Evolutionary conservation across 2,329 filamentous ascomycete species (phyloP), one percentile per base, ranked within the genome.

Genomic region (Alternaria dauci): DNA sequence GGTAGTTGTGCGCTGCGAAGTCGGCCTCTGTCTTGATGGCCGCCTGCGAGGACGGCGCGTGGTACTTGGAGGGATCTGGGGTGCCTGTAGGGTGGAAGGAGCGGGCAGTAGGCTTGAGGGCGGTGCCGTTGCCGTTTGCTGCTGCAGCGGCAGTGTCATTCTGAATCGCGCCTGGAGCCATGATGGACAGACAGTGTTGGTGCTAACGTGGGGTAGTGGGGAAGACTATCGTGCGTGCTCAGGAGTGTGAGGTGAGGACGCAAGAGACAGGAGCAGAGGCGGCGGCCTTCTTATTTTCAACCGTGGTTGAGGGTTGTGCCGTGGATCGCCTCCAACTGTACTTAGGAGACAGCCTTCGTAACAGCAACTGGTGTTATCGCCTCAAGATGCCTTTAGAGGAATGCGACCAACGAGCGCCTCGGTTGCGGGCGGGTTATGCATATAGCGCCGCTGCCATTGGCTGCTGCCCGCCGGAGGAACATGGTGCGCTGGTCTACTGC

Each of bases 1-100:
- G 94, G 85, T 99, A 99, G 85, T 99, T 99, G 87, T 99, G 95
- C 50, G 95, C 95, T 51, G 95, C 95, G 79, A 88, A 94, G 77
- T 91, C 84, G 74, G 92, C 85, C 83, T 99, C 95, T 54, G 89
- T 83, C 54, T 88, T 82, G 78, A 97, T 96, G 71, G 95, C 94
- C 71, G 86, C 84, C 59, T 89, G 83, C 43, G 93, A 94, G 26
- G 94, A 93, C 20, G 91, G 79, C 56, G 93, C 86, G 82, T 97
- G 95, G 83, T 88, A 88, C 61, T 76, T 80, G 36, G 84, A 79
- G 34, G 80, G 75, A 55, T 75, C 72, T 38, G 76, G 74, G 23
- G 75, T 76, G 68, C 74, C 76, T 18, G 76, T 70, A 18, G 76
- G 76, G 58, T 78, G 72, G 65, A 78, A 78, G 2, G 76, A 64